A percentile compares a stretch with the other conserved stretches of the same genome.
phyloP scores from a whole-genome alignment of 2,329 filamentous ascomycete genomes.

The Diaporthe batatas region DNA sequence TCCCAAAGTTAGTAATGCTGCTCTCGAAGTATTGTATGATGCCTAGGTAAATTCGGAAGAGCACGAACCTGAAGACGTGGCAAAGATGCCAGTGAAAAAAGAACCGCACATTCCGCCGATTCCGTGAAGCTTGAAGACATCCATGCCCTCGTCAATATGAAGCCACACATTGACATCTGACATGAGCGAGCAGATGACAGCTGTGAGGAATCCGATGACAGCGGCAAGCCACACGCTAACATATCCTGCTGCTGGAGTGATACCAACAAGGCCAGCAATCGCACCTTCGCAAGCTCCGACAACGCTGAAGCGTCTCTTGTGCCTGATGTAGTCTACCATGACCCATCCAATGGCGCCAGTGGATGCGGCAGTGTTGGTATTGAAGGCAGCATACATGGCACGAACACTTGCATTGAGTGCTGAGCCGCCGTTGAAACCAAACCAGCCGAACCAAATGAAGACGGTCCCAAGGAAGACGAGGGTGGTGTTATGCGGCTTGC shows the following conservation, averaged over 20 bases:
- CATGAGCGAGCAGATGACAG: slow-evolving; percentile 60
- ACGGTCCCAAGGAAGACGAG: slow-evolving; percentile 74
- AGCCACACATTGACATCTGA: slow-evolving; percentile 65
- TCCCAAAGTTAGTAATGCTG: not conserved
- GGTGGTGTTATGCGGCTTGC: slow-evolving; percentile 72
- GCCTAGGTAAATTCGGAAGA: slow-evolving; percentile 10
- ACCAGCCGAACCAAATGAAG: slow-evolving; percentile 75
- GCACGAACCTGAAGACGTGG: slow-evolving; percentile 52
- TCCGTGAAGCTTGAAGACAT: slow-evolving; percentile 72
- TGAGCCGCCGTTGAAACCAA: slow-evolving; percentile 65
- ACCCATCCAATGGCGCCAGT: slow-evolving; percentile 68
- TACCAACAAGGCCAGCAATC: slow-evolving; percentile 69
- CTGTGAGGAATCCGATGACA: slow-evolving; percentile 66
- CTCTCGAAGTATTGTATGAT: not conserved
- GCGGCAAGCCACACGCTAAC: slow-evolving; percentile 65
- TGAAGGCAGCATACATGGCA: slow-evolving; percentile 68
- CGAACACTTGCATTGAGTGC: slow-evolving; percentile 66
- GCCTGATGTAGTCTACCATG: slow-evolving; percentile 63
- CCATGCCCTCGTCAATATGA: slow-evolving; percentile 68
- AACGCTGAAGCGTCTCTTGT: slow-evolving; percentile 62
- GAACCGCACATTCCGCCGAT: slow-evolving; percentile 70
- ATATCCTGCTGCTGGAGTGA: slow-evolving; percentile 70
- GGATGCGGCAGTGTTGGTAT: slow-evolving; percentile 70
- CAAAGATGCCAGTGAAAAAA: slow-evolving; percentile 70
- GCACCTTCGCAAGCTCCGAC: slow-evolving; percentile 67